Evolutionary conservation across 805 yeast species (phyloP).

Genomic region (Komagataella populi): DNA sequence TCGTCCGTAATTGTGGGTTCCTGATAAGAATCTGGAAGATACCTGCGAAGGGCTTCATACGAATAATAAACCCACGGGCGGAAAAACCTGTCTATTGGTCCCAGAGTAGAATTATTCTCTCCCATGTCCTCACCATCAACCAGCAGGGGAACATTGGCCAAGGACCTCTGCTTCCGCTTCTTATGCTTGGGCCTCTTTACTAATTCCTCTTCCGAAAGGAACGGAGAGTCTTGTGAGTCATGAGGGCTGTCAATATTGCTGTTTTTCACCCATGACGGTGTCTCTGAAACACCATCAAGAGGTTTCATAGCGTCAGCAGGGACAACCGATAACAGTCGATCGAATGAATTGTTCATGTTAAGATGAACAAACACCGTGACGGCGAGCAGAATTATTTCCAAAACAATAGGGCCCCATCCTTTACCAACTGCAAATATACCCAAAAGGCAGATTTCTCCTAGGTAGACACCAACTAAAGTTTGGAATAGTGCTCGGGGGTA

Average conservation of each 20-base stretch:
- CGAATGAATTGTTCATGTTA: conserved; percentile 53
- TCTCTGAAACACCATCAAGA: conserved; percentile 52
- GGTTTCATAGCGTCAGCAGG: conserved; percentile 71
- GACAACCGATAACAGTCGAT: conserved; percentile 37
- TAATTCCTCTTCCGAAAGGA: conserved; percentile 7
- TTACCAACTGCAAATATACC: conserved; percentile 84
- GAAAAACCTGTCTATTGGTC: conserved; percentile 28
- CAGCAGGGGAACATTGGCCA: conserved; percentile 38
- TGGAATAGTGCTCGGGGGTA: conserved; percentile 87
- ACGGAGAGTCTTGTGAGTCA: conserved; percentile 8
- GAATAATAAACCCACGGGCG: conserved; percentile 41
- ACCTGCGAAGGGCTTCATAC: conserved; percentile 30
- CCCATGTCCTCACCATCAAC: conserved; percentile 46
- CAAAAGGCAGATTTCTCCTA: conserved; percentile 76
- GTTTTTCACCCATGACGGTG: conserved; percentile 34
- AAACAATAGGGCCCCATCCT: conserved; percentile 88
- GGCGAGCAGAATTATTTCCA: conserved; percentile 53
- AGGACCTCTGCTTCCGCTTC: conserved; percentile 5
- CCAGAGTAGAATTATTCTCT: conserved; percentile 5
- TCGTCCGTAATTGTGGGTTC: conserved; percentile 28
- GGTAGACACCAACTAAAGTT: conserved; percentile 74
- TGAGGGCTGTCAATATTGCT: background rate
- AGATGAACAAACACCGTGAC: conserved; percentile 59
- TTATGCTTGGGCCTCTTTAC: conserved; percentile 2
- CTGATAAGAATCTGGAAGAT: conserved; percentile 48